Evolutionary conservation across 2,329 filamentous ascomycete genomes (phyloP).

Genomic region (Cordyceps fumosorosea): DNA sequence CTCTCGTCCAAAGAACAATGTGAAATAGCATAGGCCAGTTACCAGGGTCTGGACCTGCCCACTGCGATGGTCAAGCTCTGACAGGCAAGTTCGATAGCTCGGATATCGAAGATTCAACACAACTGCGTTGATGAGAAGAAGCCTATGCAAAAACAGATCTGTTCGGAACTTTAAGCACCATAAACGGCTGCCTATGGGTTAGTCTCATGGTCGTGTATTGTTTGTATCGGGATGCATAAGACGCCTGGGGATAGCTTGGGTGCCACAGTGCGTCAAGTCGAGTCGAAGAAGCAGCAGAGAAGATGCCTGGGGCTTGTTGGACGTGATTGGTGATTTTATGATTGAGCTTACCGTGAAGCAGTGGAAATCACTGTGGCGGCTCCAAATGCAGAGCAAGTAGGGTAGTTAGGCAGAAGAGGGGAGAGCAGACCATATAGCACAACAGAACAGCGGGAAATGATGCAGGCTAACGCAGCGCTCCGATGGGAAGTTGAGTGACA

Average conservation of each 20-base stretch:
- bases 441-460: neutral
- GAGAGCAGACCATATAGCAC: constrained; percentile 5
- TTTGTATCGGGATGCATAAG: neutral
- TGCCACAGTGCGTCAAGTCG: neutral
- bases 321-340: neutral
- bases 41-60: neutral
- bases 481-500: neutral
- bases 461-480: constrained; percentile 3
- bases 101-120: neutral
- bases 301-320: neutral
- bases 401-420: constrained; percentile 1
- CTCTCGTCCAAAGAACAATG: neutral
- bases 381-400: neutral
- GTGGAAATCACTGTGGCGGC: neutral
- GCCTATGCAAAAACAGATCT: neutral
- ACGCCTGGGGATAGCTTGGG: neutral
- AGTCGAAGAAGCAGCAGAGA: neutral
- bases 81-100: neutral
- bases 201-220: neutral
- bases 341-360: neutral
- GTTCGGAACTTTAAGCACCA: neutral
- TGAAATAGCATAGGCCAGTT: neutral
- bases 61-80: neutral
- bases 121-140: neutral
- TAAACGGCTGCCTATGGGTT: neutral